phyloP scores from a whole-genome alignment of 139 green algal genomes.

The Yamagishiella unicocca region DNA sequence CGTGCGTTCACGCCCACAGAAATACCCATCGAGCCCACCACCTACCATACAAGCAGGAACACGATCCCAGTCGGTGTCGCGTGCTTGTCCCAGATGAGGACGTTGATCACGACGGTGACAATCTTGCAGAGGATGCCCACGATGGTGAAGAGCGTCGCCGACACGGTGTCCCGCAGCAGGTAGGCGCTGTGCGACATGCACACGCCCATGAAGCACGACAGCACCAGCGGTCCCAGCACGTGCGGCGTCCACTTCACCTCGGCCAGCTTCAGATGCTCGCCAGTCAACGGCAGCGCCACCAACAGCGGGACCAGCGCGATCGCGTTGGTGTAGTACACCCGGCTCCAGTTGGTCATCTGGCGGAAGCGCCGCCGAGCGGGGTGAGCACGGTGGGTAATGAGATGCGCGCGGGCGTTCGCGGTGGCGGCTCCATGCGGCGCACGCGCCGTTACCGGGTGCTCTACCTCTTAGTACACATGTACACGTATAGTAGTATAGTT shows the following conservation, averaged over 20 bases:
- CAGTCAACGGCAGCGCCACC: constrained; percentile 31
- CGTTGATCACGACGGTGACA: constrained; percentile 61
- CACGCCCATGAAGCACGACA: constrained; percentile 81
- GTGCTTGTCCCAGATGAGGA: constrained; percentile 61
- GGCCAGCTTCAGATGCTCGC: constrained; percentile 51
- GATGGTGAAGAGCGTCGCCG: constrained; percentile 86
- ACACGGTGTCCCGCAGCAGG: constrained; percentile 74
- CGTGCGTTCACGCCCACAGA: too few relatives aligned
- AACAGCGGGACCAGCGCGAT: constrained; percentile 56
- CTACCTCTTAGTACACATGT: too few relatives aligned
- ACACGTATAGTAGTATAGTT: too few relatives aligned
- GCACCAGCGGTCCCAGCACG: constrained; percentile 57
- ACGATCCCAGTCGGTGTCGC: constrained; percentile 44
- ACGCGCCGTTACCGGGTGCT: too few relatives aligned
- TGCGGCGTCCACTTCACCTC: constrained; percentile 44
- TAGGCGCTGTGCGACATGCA: constrained; percentile 75
- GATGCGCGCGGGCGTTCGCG: too few relatives aligned
- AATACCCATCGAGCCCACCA: neutral
- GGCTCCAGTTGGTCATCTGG: constrained; percentile 80
- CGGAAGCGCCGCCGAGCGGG: neutral
- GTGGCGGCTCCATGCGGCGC: too few relatives aligned
- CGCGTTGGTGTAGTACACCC: constrained; percentile 83
- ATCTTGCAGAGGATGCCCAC: constrained; percentile 91
- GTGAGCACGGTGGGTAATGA: neutral
- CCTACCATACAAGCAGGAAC: constrained; percentile 58